Base-by-base conservation (phyloP, 1,284 basidiomycete species). In the Anthracocystis panici-leucophaei region DNA sequence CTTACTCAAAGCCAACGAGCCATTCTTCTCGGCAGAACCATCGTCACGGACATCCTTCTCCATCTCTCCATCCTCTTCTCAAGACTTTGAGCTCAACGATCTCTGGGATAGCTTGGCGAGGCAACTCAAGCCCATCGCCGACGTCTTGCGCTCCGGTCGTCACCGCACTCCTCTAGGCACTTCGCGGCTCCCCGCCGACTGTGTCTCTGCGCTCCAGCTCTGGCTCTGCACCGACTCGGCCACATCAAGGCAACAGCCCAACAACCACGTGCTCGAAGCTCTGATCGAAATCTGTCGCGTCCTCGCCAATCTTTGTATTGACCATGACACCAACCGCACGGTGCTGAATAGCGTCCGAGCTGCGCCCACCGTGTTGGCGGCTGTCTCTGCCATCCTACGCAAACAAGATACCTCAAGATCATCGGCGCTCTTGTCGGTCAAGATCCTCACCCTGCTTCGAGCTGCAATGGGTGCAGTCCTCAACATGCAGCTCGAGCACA, bases 391-490 rank as follows among this genome's bases (percentile, higher is more conserved):
- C 9, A 87, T 94, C 33, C 85, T 95, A 51, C 94, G 94, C 80
- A 89, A 90, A 16, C 91, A 91, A 69, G 58, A 60, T 11, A 59
- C 57, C 5, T 77, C 75, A 1, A 61, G 72, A 25, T 75, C 72
- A 8, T 45, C 72, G 11, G 66, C 75, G 21, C 61, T 66, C n/a
- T 70, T 75, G 46, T 72, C 74, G 11, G 54, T 64, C 61, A 65
- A 55, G 29, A 52, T 69, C 38, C 88, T 94, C 42, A 91, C 89
- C 80, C 87, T 94, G 63, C 87, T 93, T 56, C 90, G 91, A 79
- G 93, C 92, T 5, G 89, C 91, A 5, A 89, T 93, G 60, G 93
- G 93, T 4, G 91, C 92, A 8, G 87, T 95, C 29, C 85, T 95
- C 53, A 95, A 95, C 80, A 89, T 91, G 21, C 91, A 91, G 74